These are phyloP conservation scores for Peniophora sp. DNA, from an alignment of 1,284 basidiomycete species.

Conservation along the genomic window DNA sequence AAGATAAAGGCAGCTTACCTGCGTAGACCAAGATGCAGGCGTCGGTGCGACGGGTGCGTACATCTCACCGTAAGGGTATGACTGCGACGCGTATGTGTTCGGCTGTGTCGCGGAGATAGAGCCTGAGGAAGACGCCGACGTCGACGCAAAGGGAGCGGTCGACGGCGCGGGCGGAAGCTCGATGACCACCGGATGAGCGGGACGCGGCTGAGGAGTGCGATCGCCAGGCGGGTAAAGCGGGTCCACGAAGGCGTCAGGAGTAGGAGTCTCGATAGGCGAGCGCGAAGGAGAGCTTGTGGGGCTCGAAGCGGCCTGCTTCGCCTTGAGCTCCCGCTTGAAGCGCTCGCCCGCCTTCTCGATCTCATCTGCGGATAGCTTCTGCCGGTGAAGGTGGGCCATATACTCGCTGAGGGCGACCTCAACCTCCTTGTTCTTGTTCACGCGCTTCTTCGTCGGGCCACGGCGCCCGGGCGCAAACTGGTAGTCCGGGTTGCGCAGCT, in stretches of 20 bases:
- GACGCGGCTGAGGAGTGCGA: too few relatives aligned
- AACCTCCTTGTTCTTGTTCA: conserved; percentile 36
- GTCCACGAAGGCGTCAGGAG: background rate
- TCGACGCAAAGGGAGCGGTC: too few relatives aligned
- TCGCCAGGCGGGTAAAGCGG: too few relatives aligned
- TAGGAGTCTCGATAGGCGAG: background rate
- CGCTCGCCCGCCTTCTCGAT: conserved; percentile 5
- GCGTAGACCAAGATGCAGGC: too few relatives aligned
- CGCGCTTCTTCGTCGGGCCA: conserved; percentile 39
- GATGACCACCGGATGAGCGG: too few relatives aligned
- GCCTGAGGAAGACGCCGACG: too few relatives aligned
- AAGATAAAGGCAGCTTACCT: too few relatives aligned
- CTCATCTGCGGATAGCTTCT: conserved; percentile 37
- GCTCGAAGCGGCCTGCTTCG: background rate
- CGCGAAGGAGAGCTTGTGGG: background rate
- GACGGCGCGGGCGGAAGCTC: too few relatives aligned
- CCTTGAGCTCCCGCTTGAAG: background rate
- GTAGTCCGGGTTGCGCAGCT: conserved; percentile 45
- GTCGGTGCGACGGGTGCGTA: too few relatives aligned
- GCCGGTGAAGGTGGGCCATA: conserved; percentile 23
- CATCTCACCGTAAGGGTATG: too few relatives aligned
- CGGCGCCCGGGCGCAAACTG: conserved; percentile 36
- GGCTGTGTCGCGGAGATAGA: too few relatives aligned
- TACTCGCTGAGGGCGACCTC: conserved; percentile 37
- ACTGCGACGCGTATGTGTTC: too few relatives aligned